Conservation (phyloP, 345 rosid species). For the Salix brachista region DNA sequence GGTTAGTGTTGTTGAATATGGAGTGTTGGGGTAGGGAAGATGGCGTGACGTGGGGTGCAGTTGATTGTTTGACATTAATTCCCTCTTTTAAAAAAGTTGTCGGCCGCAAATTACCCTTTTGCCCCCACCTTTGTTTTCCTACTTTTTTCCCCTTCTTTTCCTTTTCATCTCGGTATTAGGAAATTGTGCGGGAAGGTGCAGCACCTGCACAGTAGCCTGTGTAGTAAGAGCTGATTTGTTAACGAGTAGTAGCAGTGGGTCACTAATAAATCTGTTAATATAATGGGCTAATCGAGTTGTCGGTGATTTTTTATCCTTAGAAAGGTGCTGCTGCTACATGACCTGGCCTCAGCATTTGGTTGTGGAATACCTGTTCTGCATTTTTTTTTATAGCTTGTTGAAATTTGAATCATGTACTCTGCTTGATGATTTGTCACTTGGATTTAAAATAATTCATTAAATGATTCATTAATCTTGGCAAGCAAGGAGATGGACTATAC, state of each 20-base stretch:
- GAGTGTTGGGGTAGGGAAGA: slow-evolving; percentile 7
- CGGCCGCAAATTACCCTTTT: slow-evolving; percentile 14
- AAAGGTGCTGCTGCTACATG: background rate
- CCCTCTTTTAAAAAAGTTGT: slow-evolving; percentile 16
- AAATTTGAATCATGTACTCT: background rate
- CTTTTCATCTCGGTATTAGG: too few species aligned
- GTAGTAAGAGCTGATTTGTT: background rate
- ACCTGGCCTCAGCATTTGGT: background rate
- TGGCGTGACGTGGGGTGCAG: slow-evolving; percentile 29
- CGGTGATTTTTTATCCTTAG: background rate
- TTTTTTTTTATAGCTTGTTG: background rate
- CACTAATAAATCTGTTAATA: background rate
- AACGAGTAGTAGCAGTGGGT: background rate
- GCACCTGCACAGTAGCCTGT: background rate
- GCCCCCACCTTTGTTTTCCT: background rate
- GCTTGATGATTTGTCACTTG: background rate
- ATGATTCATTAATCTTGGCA: background rate
- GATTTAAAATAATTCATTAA: background rate
- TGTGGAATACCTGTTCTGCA: background rate
- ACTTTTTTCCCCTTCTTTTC: background rate
- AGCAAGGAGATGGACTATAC: background rate
- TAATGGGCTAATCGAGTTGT: background rate
- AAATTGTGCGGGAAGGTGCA: background rate
- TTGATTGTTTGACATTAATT: slow-evolving; percentile 18
- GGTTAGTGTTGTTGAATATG: background rate